phyloP scores from a whole-genome alignment of 306 rosid genomes.

The Vachellia pachyceras region DNA sequence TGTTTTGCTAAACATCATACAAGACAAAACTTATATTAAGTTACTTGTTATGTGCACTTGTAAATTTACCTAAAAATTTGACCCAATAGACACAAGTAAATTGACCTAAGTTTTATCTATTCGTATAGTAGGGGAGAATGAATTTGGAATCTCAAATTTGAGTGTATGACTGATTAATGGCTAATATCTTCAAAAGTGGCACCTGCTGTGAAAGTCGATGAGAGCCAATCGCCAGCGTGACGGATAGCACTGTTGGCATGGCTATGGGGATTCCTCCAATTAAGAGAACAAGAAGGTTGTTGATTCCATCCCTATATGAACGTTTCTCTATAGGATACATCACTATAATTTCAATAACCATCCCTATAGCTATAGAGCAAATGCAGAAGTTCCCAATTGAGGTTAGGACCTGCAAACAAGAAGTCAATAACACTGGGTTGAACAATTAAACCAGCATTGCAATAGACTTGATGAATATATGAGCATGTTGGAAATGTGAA shows the following conservation, averaged over 20 bases:
- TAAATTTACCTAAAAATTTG: too few relatives aligned
- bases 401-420: constrained; percentile 76
- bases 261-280: constrained; percentile 96
- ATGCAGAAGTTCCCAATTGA: constrained; percentile 91
- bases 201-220: constrained; percentile 95
- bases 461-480: background rate
- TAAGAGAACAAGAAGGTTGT: constrained; percentile 93
- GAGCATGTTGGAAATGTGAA: background rate
- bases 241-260: constrained; percentile 96
- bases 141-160: background rate
- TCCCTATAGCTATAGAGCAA: constrained; percentile 88
- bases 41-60: too few relatives aligned
- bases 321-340: constrained; percentile 84
- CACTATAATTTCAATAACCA: constrained; percentile 83
- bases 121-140: background rate
- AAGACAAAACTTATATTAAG: too few relatives aligned
- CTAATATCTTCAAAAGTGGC: background rate
- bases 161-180: background rate
- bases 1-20: constrained; percentile 11
- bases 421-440: too few relatives aligned
- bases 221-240: constrained; percentile 90
- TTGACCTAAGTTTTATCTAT: background rate
- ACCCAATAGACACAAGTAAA: too few relatives aligned
- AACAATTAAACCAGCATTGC: background rate
- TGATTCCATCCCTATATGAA: constrained; percentile 83